Evolutionary conservation across 352 stramenopile species (phyloP), one percentile per base, ranked within the genome.

Genomic region (Phytophthora multivora): DNA sequence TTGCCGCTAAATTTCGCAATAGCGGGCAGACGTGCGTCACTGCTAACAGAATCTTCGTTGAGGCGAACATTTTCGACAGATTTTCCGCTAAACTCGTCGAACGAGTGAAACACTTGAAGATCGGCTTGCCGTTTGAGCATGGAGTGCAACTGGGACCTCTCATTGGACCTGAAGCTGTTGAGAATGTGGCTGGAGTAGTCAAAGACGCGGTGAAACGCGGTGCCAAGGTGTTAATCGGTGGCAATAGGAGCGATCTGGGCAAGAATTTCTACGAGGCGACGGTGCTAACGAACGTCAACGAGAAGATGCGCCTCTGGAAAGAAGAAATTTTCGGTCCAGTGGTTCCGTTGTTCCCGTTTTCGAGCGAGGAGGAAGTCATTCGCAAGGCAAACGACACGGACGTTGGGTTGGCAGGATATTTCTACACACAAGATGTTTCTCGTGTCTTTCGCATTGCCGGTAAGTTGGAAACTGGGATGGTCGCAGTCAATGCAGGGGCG

Each of bases 261-360:
- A 65, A 67, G n/a, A 94, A 97, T 62, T 99, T 96, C 80, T 99
- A 95, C 78, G 67, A 91, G 52, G 89, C 97, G 2, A 99, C 96
- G 0, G 80, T 99, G 15, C 64, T 99, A 23, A 85, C 71, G 11
- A 69, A 89, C 36, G 71, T 91, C 13, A 71, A 85, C 18, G 75
- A 78, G 5, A 60, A 83, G 18, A 98, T 99, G 80, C 69, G 71
- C 30, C 63, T 95, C 3, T 83, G 95, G 66, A 71, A 71, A 28
- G 70, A 97, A 59, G 96, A 99, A 77, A 98, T 89, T 21, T 99
- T 99, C 75, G 97, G 95, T 3, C 97, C 97, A 1, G 79, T 99
- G 33, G 86, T 94, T 11, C 72, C 91, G 23, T 71, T 99, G 10
- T 87, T 84, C 46, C 77, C 72, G 18, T 99, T 99, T 79, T 68